Conservation (phyloP, 164 flowering plant species). For the Pachysandra terminalis region DNA sequence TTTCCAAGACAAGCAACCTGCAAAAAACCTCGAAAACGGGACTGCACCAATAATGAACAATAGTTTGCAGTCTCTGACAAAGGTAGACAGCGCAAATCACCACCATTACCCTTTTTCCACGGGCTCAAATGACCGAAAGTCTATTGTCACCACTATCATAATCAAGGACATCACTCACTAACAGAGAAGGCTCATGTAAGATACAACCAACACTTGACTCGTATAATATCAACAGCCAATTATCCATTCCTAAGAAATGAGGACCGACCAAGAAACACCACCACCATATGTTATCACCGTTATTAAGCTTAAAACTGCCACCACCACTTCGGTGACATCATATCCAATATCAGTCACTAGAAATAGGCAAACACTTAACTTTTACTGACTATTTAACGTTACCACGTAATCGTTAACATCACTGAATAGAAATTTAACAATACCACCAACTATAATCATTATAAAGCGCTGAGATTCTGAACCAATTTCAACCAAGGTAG, state of each 20-base stretch:
- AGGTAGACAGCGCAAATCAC: neutral
- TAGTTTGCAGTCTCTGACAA: neutral
- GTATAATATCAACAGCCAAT: neutral
- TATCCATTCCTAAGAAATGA: neutral
- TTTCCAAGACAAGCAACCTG: neutral
- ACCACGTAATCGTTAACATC: slow-evolving; percentile 13
- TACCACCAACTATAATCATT: neutral
- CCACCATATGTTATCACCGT: neutral
- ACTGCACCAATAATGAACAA: neutral
- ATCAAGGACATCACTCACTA: neutral
- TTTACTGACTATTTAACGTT: slow-evolving; percentile 23
- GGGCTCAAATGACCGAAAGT: slow-evolving; percentile 5
- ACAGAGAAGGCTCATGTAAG: neutral
- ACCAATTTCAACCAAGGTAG: slow-evolving; percentile 1
- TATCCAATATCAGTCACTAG: slow-evolving; percentile 28
- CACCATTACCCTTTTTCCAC: neutral
- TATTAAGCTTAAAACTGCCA: neutral
- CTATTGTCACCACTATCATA: neutral
- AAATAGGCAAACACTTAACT: slow-evolving; percentile 12
- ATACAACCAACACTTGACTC: neutral
- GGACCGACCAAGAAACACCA: slow-evolving; percentile 1
- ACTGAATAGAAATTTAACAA: slow-evolving; percentile 1
- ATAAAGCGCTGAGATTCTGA: neutral
- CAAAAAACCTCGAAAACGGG: neutral
- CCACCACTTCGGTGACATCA: slow-evolving; percentile 23